Conservation (phyloP, 139 green algal species). For the Volvox reticuliferus region DNA sequence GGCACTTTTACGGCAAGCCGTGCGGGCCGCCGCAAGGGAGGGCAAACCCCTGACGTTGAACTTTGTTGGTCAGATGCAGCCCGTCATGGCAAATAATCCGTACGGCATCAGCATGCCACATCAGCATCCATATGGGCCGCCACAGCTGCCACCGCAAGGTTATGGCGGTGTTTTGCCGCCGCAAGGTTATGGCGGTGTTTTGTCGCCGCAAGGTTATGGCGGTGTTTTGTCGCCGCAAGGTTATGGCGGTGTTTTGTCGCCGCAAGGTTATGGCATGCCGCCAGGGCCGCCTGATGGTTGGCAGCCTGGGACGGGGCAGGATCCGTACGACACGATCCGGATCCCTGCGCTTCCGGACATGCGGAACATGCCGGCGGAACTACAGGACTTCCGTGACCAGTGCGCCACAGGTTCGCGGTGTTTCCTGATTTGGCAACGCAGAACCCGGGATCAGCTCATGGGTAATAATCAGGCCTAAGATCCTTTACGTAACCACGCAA, state of each 20-base stretch:
- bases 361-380: conserved; percentile 22
- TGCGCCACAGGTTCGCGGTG: conserved; percentile 40
- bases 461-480: no score
- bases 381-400: conserved; percentile 54
- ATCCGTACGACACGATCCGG: conserved; percentile 45
- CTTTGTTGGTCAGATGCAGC: conserved; percentile 40
- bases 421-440: not conserved
- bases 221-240: conserved; percentile 4
- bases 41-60: conserved; percentile 9
- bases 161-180: no score
- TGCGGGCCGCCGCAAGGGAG: not conserved
- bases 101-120: conserved; percentile 32
- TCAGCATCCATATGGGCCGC: conserved; percentile 32
- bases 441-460: no score
- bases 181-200: no score
- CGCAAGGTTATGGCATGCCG: not conserved
- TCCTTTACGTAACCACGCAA: no score
- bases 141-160: not conserved
- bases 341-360: conserved; percentile 50
- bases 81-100: not conserved
- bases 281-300: not conserved
- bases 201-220: no score
- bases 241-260: no score
- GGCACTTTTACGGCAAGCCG: conserved; percentile 1
- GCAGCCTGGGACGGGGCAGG: not conserved